phyloP scores from a whole-genome alignment of 2,329 filamentous ascomycete genomes.

The Colletotrichum godetiae region DNA sequence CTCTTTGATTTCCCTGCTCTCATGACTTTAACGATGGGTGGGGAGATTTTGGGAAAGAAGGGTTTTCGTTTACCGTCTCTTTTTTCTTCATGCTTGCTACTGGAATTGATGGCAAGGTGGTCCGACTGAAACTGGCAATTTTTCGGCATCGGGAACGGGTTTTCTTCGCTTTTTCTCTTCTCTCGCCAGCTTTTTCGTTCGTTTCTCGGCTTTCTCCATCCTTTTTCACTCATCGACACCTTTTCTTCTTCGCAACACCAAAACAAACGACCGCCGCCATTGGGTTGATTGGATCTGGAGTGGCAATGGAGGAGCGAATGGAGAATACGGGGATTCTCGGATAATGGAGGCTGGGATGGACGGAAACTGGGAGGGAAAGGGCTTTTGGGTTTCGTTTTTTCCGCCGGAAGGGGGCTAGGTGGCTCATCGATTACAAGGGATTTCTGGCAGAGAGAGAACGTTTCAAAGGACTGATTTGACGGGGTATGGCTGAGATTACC shows the following conservation, averaged over 20 bases:
- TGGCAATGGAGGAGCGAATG: background rate
- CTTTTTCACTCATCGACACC: background rate
- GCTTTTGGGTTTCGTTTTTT: background rate
- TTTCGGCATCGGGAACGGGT: background rate
- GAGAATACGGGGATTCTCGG: too few species aligned
- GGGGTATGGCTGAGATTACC: background rate
- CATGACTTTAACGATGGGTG: background rate
- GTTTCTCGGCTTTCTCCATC: background rate
- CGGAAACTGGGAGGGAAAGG: background rate
- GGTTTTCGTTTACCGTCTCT: background rate
- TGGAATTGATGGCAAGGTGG: background rate
- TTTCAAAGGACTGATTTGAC: background rate
- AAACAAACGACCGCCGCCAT: background rate
- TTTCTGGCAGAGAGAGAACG: background rate
- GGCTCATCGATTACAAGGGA: background rate
- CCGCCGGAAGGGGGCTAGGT: background rate
- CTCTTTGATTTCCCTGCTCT: background rate
- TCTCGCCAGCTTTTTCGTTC: background rate
- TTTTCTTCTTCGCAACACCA: background rate
- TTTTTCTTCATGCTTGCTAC: background rate
- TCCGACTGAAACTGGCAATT: background rate
- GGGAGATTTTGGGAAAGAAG: background rate
- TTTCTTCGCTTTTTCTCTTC: background rate
- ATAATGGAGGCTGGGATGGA: background rate
- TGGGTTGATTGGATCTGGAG: background rate